A percentile compares a stretch with the other conserved stretches of the same genome.
Conservation (phyloP, 1,284 basidiomycete species). For the Hypsizygus ulmarius region DNA sequence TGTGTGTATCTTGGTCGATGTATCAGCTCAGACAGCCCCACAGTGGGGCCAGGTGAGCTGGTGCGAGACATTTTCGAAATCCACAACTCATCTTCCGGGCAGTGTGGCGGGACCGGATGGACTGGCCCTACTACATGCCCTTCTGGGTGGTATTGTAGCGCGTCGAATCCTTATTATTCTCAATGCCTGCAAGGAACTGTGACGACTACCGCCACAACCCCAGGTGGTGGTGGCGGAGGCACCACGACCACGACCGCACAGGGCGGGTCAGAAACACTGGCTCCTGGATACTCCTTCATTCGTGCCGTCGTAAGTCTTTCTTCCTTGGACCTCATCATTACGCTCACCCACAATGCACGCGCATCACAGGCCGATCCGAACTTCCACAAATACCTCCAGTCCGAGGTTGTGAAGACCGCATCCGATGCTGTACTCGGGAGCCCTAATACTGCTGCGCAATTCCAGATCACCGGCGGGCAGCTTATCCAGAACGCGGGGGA, state of each 20-base stretch:
- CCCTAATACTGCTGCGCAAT: constrained; percentile 51
- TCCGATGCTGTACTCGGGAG: constrained; percentile 51
- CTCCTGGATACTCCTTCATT: constrained; percentile 55
- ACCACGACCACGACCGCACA: constrained; percentile 33
- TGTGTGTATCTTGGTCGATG: constrained; percentile 13
- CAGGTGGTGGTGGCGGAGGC: constrained; percentile 22
- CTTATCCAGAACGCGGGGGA: constrained; percentile 46
- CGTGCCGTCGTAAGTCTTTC: constrained; percentile 51
- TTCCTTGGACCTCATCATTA: too few relatives aligned
- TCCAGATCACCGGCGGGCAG: constrained; percentile 53
- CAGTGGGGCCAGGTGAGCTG: constrained; percentile 31
- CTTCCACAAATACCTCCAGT: constrained; percentile 65
- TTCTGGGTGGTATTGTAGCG: constrained; percentile 46
- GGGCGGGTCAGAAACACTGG: constrained; percentile 44
- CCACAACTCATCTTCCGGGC: too few relatives aligned
- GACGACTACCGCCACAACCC: constrained; percentile 22
- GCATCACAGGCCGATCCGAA: constrained; percentile 50
- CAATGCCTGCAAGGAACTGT: constrained; percentile 44
- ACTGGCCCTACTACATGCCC: constrained; percentile 48
- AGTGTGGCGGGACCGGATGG: constrained; percentile 51
- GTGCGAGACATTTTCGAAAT: too few relatives aligned
- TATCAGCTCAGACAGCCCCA: constrained; percentile 26
- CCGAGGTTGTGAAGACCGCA: constrained; percentile 42
- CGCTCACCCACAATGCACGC: too few relatives aligned
- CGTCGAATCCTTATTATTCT: constrained; percentile 45